Percentiles rank a stretch among this genome's conserved stretches.
Conservation (phyloP, 2,329 filamentous ascomycete genomes). For the Xylariaceae sp. region DNA sequence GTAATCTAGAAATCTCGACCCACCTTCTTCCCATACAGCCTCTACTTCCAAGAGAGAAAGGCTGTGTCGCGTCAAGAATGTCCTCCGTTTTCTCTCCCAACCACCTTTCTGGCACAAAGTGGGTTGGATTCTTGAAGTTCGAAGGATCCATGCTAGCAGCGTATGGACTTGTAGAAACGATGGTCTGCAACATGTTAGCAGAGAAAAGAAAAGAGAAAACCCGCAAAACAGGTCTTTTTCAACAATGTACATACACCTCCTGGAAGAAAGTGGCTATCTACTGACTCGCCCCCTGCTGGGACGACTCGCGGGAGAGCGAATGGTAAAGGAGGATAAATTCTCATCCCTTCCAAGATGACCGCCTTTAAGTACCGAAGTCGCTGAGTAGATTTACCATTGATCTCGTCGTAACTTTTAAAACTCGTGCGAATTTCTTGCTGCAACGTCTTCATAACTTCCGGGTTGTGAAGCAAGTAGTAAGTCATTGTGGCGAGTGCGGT, state of each 20-base stretch:
- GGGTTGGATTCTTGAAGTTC: slow-evolving; percentile 22
- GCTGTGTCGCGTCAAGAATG: slow-evolving; percentile 27
- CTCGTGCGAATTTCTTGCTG: slow-evolving; percentile 24
- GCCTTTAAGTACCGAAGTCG: slow-evolving; percentile 25
- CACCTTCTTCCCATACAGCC: slow-evolving; percentile 29
- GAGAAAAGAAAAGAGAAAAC: neutral
- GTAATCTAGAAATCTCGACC: neutral
- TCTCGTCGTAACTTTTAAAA: slow-evolving; percentile 26
- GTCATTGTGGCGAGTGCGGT: slow-evolving; percentile 19
- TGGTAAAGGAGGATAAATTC: slow-evolving; percentile 30
- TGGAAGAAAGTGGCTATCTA: slow-evolving; percentile 31
- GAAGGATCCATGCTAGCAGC: slow-evolving; percentile 26
- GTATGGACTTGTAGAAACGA: slow-evolving; percentile 29
- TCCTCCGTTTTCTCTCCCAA: slow-evolving; percentile 20
- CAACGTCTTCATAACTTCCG: slow-evolving; percentile 12
- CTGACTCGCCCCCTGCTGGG: slow-evolving; percentile 19
- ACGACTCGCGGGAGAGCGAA: slow-evolving; percentile 27
- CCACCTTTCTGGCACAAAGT: slow-evolving; percentile 32
- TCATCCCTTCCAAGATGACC: slow-evolving; percentile 25
- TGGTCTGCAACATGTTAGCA: slow-evolving; percentile 14
- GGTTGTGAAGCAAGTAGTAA: slow-evolving; percentile 29
- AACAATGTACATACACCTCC: slow-evolving; percentile 24
- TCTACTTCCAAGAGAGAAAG: slow-evolving; percentile 22
- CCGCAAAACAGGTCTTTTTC: neutral
- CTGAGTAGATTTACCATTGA: slow-evolving; percentile 19